These are phyloP conservation scores for Aspergillus sp. DNA, from an alignment of 2,329 filamentous ascomycete species.

Conservation along the genomic window DNA sequence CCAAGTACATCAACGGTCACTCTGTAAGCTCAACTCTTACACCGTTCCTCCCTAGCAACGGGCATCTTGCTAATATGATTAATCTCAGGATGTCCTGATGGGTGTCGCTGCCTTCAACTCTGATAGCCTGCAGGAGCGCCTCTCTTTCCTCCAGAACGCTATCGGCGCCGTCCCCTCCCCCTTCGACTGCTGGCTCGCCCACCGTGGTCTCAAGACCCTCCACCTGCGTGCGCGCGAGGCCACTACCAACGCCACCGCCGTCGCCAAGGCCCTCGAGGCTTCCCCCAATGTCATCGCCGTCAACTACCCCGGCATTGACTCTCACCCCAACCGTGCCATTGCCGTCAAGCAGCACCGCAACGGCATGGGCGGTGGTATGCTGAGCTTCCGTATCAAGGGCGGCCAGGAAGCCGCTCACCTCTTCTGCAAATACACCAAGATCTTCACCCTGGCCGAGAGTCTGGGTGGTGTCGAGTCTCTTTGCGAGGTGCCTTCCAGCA, in stretches of 20 bases:
- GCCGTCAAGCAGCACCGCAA: slow-evolving; percentile 89
- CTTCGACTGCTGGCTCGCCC: slow-evolving; percentile 97
- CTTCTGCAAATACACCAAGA: slow-evolving; percentile 85
- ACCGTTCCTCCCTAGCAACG: neutral
- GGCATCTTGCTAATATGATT: slow-evolving; percentile 11
- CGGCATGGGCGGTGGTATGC: slow-evolving; percentile 94
- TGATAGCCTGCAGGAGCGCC: slow-evolving; percentile 71
- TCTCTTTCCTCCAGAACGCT: slow-evolving; percentile 93
- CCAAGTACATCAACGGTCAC: slow-evolving; percentile 99
- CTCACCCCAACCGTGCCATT: slow-evolving; percentile 82
- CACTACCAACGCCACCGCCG: slow-evolving; percentile 73
- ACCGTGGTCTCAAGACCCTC: slow-evolving; percentile 93
- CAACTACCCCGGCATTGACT: slow-evolving; percentile 91
- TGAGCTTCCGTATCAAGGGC: slow-evolving; percentile 90
- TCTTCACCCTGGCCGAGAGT: slow-evolving; percentile 92
- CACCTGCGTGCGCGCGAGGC: slow-evolving; percentile 89
- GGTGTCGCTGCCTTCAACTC: slow-evolving; percentile 95
- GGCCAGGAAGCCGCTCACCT: slow-evolving; percentile 82
- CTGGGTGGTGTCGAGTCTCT: slow-evolving; percentile 90
- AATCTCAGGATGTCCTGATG: slow-evolving; percentile 81
- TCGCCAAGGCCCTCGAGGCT: slow-evolving; percentile 75
- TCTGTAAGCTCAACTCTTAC: slow-evolving; percentile 44
- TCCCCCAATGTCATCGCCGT: slow-evolving; percentile 83
- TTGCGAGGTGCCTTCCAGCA: slow-evolving; percentile 87
- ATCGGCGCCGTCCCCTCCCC: slow-evolving; percentile 92